phyloP scores from a whole-genome alignment of 2,329 filamentous ascomycete species.

The Bretziella fagacearum region DNA sequence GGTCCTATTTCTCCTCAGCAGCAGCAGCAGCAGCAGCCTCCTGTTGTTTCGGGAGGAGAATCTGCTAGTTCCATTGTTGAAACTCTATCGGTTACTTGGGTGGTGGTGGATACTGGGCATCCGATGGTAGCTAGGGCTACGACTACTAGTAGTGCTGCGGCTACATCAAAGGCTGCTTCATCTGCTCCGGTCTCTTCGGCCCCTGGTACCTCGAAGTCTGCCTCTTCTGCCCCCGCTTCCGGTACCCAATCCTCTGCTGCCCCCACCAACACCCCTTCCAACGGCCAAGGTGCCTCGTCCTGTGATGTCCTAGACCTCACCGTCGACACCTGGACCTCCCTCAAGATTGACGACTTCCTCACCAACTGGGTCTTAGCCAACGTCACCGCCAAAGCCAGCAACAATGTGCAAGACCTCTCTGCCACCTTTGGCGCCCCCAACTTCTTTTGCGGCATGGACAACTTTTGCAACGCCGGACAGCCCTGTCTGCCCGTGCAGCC shows the following conservation, averaged over 20 bases:
- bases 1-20: slow-evolving; percentile 1
- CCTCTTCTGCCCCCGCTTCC: neutral
- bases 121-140: neutral
- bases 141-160: neutral
- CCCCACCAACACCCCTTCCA: neutral
- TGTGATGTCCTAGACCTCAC: neutral
- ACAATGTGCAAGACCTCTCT: slow-evolving; percentile 14
- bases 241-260: neutral
- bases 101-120: neutral
- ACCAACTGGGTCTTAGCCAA: slow-evolving; percentile 12
- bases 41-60: neutral
- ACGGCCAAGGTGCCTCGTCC: neutral
- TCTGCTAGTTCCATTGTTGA: neutral
- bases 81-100: too few relatives aligned
- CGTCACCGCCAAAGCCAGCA: neutral
- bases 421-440: slow-evolving; percentile 15
- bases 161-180: neutral
- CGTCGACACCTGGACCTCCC: slow-evolving; percentile 2
- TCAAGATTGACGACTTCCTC: slow-evolving; percentile 9
- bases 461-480: slow-evolving; percentile 15
- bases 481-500: slow-evolving; percentile 15
- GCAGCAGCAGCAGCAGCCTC: neutral
- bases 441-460: slow-evolving; percentile 15
- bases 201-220: neutral
- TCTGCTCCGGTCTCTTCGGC: neutral